A percentile compares a stretch with the other conserved stretches of the same genome.
phyloP scores from a whole-genome alignment of 768 basidiomycete species.

The Dictyophora rubrovolvata region DNA sequence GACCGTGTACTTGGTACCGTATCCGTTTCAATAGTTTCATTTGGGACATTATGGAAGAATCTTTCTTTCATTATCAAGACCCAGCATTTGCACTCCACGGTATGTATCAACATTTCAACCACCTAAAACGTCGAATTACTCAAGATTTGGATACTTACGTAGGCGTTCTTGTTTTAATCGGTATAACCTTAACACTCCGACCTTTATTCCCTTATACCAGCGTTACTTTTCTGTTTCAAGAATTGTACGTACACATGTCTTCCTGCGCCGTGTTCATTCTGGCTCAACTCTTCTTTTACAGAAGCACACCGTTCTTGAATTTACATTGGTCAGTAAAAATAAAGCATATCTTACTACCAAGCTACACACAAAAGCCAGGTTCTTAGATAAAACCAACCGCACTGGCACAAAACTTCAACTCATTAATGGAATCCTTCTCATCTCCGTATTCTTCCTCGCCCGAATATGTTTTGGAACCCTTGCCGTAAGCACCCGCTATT shows the following conservation, averaged over 20 bases:
- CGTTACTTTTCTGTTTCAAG: conserved; percentile 74
- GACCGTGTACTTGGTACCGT: too few relatives aligned
- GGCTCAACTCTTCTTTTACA: conserved; percentile 16
- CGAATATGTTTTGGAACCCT: conserved; percentile 60
- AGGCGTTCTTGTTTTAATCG: conserved; percentile 51
- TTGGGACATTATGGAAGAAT: conserved; percentile 69
- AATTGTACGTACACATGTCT: conserved; percentile 38
- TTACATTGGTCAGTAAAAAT: conserved; percentile 55
- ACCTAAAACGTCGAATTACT: conserved; percentile 17
- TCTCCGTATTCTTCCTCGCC: conserved; percentile 57
- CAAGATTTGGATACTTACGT: conserved; percentile 49
- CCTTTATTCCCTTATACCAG: conserved; percentile 76
- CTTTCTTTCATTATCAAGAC: conserved; percentile 55
- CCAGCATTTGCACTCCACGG: conserved; percentile 75
- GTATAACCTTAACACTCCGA: conserved; percentile 12
- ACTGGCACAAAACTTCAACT: conserved; percentile 61
- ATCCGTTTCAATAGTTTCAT: conserved; percentile 45
- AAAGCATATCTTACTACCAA: not conserved
- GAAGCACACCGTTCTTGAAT: conserved; percentile 81
- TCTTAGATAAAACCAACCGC: conserved; percentile 64
- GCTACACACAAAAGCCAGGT: conserved; percentile 31
- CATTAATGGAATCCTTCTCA: conserved; percentile 59
- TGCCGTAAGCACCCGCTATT: conserved; percentile 16
- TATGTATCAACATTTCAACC: conserved; percentile 14
- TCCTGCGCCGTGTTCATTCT: not conserved